phyloP scores from a whole-genome alignment of 371 early-diverging fungal species.

The Actinomortierella ambigua region DNA sequence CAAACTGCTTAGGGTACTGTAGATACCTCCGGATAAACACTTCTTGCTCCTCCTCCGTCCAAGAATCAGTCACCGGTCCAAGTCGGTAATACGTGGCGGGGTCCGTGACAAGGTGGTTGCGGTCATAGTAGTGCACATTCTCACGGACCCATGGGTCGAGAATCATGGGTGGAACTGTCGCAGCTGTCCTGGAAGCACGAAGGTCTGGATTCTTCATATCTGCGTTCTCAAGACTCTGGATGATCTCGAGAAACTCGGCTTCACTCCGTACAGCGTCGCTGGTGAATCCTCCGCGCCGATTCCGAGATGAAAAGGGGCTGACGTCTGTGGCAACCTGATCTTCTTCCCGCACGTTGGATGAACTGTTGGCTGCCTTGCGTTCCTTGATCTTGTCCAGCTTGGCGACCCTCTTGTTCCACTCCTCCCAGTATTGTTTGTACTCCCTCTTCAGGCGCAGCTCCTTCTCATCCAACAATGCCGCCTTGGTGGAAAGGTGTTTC shows the following conservation, averaged over 20 bases:
- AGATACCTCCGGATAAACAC: slow-evolving; percentile 80
- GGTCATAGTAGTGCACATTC: slow-evolving; percentile 62
- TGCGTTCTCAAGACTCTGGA: slow-evolving; percentile 74
- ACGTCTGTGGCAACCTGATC: slow-evolving; percentile 55
- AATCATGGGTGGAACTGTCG: slow-evolving; percentile 79
- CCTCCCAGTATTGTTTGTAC: slow-evolving; percentile 54
- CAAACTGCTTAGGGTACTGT: slow-evolving; percentile 90
- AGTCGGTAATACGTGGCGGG: slow-evolving; percentile 69
- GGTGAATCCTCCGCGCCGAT: slow-evolving; percentile 51
- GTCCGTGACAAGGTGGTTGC: slow-evolving; percentile 64
- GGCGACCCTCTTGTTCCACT: slow-evolving; percentile 55
- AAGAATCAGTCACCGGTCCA: slow-evolving; percentile 64
- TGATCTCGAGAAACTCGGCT: slow-evolving; percentile 79
- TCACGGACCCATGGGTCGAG: slow-evolving; percentile 65
- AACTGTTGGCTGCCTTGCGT: slow-evolving; percentile 27
- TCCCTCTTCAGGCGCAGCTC: slow-evolving; percentile 52
- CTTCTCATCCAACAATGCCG: slow-evolving; percentile 45
- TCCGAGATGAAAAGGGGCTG: slow-evolving; percentile 50
- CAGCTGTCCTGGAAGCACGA: slow-evolving; percentile 78
- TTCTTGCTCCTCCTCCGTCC: slow-evolving; percentile 84
- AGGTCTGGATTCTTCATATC: slow-evolving; percentile 81
- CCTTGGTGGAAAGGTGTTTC: slow-evolving; percentile 43
- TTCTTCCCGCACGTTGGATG: slow-evolving; percentile 51
- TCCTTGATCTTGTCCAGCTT: slow-evolving; percentile 56
- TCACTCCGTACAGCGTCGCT: slow-evolving; percentile 86